Evolutionary conservation across 2,329 filamentous ascomycete genomes (phyloP).

Genomic region (Cercospora sojina): DNA sequence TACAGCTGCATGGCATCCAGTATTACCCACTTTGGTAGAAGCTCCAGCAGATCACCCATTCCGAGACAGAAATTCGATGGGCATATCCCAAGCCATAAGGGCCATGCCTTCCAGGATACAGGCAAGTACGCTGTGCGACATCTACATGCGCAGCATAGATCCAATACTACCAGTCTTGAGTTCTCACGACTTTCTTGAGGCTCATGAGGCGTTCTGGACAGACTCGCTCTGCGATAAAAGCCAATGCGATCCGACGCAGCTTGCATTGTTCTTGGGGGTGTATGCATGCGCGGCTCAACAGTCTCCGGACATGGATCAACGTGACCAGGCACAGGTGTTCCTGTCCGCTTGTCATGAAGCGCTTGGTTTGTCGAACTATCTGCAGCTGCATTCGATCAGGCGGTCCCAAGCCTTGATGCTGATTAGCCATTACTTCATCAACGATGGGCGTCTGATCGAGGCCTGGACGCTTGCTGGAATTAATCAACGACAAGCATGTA

Average conservation of each 20-base stretch:
- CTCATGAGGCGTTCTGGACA: neutral
- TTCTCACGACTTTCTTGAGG: neutral
- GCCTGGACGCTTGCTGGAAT: neutral
- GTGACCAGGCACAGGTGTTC: neutral
- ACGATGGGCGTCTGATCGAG: neutral
- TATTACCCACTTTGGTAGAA: neutral
- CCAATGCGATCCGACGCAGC: neutral
- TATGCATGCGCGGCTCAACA: neutral
- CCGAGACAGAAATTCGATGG: neutral
- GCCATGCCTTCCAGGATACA: neutral
- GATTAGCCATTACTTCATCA: neutral
- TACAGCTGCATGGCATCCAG: neutral
- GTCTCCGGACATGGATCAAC: neutral
- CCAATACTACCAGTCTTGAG: neutral
- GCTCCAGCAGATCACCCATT: neutral
- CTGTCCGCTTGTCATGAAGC: neutral
- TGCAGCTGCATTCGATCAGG: neutral
- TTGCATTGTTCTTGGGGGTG: neutral
- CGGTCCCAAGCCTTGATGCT: neutral
- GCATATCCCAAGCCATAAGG: neutral
- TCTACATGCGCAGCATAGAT: neutral
- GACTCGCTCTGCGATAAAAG: neutral
- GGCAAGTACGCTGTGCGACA: neutral
- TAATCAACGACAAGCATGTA: neutral
- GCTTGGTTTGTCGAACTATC: neutral